A percentile compares a stretch with the other conserved stretches of the same genome.
These are phyloP conservation scores for Fusarium solani-melongenae DNA, from an alignment of 2,329 filamentous ascomycete species.

Conservation along the genomic window DNA sequence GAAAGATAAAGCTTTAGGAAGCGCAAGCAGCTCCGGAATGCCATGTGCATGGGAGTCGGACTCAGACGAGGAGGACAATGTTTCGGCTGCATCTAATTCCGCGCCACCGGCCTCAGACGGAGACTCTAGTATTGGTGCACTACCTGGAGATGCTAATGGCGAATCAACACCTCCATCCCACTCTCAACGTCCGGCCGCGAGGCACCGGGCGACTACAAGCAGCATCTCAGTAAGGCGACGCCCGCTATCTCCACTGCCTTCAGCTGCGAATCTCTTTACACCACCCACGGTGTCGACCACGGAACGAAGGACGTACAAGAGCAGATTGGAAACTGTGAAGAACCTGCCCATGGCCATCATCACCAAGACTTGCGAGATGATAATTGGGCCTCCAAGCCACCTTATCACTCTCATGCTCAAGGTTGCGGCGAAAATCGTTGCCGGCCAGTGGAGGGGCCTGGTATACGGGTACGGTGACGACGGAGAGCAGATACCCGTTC, in stretches of 20 bases:
- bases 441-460: slow-evolving; percentile 71
- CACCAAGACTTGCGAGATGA: slow-evolving; percentile 79
- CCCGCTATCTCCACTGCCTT: slow-evolving; percentile 74
- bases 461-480: slow-evolving; percentile 65
- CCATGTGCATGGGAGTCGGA: slow-evolving; percentile 39
- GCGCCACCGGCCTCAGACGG: neutral
- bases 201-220: slow-evolving; percentile 40
- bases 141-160: neutral
- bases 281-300: slow-evolving; percentile 54
- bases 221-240: slow-evolving; percentile 50
- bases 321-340: slow-evolving; percentile 37
- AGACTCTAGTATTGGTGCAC: neutral
- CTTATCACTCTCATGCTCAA: slow-evolving; percentile 83
- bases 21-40: slow-evolving; percentile 20
- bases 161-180: slow-evolving; percentile 1
- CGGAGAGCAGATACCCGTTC: slow-evolving; percentile 65
- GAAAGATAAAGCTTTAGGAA: slow-evolving; percentile 8
- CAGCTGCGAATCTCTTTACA: slow-evolving; percentile 71
- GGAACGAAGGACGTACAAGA: slow-evolving; percentile 38
- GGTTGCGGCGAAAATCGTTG: slow-evolving; percentile 80
- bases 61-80: slow-evolving; percentile 40
- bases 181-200: slow-evolving; percentile 29
- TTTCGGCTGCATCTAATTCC: slow-evolving; percentile 37
- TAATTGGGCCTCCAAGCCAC: slow-evolving; percentile 83
- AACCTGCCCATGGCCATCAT: slow-evolving; percentile 67